Percentiles rank a stretch among this genome's conserved stretches.
These are phyloP conservation scores for Cajanus cajan DNA, from an alignment of 306 rosid genomes.

Conservation along the genomic window DNA sequence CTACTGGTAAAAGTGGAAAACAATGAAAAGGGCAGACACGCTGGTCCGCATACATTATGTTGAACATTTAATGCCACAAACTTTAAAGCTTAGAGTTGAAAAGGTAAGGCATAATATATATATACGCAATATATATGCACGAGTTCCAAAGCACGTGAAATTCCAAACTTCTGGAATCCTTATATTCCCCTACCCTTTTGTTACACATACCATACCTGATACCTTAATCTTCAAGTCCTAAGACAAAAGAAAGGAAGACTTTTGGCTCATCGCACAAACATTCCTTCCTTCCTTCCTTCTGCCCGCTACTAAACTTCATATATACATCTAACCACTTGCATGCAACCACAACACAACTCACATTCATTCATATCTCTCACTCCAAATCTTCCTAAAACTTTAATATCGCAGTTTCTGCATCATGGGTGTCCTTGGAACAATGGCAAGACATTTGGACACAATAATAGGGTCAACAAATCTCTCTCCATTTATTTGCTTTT, in stretches of 20 bases:
- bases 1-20: neutral
- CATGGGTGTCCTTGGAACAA: slow-evolving; percentile 73
- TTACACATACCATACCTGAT: neutral
- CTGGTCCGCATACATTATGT: neutral
- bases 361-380: slow-evolving; percentile 5
- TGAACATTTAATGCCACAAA: slow-evolving; percentile 8
- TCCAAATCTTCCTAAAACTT: neutral
- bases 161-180: slow-evolving; percentile 1
- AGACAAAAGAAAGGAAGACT: slow-evolving; percentile 52
- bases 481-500: neutral
- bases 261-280: slow-evolving; percentile 31
- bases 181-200: neutral
- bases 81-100: neutral
- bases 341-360: slow-evolving; percentile 19
- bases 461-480: slow-evolving; percentile 57
- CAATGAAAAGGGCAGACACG: neutral
- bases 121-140: too few relatives aligned
- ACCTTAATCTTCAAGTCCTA: neutral
- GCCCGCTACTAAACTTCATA: neutral
- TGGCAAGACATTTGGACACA: slow-evolving; percentile 72
- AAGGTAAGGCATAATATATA: slow-evolving; percentile 20
- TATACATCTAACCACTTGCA: neutral
- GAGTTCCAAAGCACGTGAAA: slow-evolving; percentile 13
- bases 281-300: slow-evolving; percentile 51
- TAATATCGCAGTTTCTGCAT: slow-evolving; percentile 15